Evolutionary conservation across 306 rosid genomes (phyloP).

Genomic region (Luffa acutangula): DNA sequence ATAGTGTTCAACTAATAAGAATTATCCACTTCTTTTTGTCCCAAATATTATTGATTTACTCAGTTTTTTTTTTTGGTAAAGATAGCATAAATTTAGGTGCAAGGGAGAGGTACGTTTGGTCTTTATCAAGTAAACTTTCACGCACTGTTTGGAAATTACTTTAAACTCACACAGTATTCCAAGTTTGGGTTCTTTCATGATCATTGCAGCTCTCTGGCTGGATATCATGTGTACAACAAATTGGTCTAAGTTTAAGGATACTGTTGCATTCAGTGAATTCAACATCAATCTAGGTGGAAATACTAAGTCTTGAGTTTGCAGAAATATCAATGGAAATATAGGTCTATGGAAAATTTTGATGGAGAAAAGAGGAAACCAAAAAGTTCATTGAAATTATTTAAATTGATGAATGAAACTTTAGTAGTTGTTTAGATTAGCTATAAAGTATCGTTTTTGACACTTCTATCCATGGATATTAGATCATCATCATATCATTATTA

Average conservation of each 20-base stretch:
- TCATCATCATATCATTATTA: neutral
- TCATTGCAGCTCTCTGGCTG: neutral
- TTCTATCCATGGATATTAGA: neutral
- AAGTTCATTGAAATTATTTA: neutral
- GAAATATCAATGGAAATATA: neutral
- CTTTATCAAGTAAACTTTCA: neutral
- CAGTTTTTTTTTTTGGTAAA: neutral
- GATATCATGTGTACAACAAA: constrained; percentile 3
- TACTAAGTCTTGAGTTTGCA: neutral
- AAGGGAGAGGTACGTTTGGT: neutral
- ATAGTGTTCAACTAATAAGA: neutral
- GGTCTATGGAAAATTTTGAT: neutral
- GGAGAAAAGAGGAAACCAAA: neutral
- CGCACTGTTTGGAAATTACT: neutral
- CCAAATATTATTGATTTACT: neutral
- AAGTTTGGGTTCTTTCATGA: neutral
- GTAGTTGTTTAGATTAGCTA: neutral
- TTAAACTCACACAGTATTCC: neutral
- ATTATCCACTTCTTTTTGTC: neutral
- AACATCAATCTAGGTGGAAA: neutral
- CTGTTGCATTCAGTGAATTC: neutral
- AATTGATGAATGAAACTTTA: neutral
- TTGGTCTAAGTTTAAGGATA: neutral
- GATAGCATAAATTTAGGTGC: neutral
- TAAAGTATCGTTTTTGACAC: neutral